Evolutionary conservation across 129 eudicot genomes (phyloP), one percentile per base, ranked within the genome.

Genomic region (Tagetes patula): DNA sequence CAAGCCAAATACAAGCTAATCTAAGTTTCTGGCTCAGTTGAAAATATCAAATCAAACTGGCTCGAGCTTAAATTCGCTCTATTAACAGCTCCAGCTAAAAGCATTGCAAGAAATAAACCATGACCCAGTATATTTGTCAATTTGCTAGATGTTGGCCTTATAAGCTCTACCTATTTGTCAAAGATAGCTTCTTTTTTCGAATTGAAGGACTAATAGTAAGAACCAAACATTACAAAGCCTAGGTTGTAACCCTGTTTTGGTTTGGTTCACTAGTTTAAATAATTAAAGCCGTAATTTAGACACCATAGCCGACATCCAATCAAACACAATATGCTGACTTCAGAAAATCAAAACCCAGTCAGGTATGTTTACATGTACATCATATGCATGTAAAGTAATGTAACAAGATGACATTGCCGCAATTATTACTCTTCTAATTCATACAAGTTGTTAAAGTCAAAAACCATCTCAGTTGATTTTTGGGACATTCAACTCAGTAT

Each of bases 341-440:
- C 31, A 46, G 20, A 54, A 37, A 48, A 42, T 47, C 70, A 56
- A 76, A 55, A 42, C 11, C 31, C 36, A 49, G 53, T 65, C 55
- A 27, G 71, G 70, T 63, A 48, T 48, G 47, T 64, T 71, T 52
- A 71, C 71, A 64, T 71, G 59, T 71, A 78, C 77, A 78, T 65
- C 72, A 70, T 61, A 69, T 75, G 74, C 43, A 76, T 65, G 81
- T 49, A 52, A 70, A 49, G 13, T 60, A 58, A 47, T 37, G 72
- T 78, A 78, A 78, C 65, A 77, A 59, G 39, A 70, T 11, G 64
- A 42, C 76, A 71, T 64, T 52, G 55, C 73, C 60, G 27, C 36
- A 71, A 72, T 78, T 78, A 78, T 43, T 71, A 73, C 75, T 77
- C 75, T 71, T 49, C 47, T 71, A 71, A 78, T 52, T 71, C 82